Conservation (phyloP, 805 yeast genomes). For the Starmerella sp. region DNA sequence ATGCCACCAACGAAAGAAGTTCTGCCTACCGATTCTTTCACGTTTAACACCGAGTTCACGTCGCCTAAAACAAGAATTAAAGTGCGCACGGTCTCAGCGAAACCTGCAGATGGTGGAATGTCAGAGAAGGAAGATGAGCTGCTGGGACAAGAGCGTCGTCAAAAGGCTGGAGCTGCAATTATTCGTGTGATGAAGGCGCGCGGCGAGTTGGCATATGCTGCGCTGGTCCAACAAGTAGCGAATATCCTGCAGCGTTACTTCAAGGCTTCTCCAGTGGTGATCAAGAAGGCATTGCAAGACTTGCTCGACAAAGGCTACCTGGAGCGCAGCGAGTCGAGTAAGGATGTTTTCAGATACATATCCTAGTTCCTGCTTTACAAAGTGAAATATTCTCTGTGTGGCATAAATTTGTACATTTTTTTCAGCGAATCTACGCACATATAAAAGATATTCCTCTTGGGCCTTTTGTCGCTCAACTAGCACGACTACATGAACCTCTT, state of each 20-base stretch:
- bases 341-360: conserved; percentile 13
- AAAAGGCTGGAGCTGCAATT: conserved; percentile 74
- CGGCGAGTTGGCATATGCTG: conserved; percentile 62
- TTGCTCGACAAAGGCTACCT: conserved; percentile 78
- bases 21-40: conserved; percentile 44
- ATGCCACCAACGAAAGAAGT: conserved; percentile 35
- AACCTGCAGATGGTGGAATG: conserved; percentile 46
- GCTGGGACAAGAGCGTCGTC: conserved; percentile 67
- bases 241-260: conserved; percentile 72
- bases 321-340: conserved; percentile 48
- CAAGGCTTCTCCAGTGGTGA: conserved; percentile 69
- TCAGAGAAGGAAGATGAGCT: conserved; percentile 7
- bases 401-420: not conserved
- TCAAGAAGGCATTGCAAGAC: conserved; percentile 75
- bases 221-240: conserved; percentile 72
- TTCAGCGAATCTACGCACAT: too few species aligned
- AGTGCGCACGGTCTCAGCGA: conserved; percentile 11
- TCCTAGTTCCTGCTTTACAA: conserved; percentile 6
- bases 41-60: conserved; percentile 40
- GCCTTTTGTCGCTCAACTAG: too few species aligned
- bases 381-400: too few species aligned
- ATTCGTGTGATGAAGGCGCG: conserved; percentile 94
- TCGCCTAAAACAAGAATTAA: conserved; percentile 48
- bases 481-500: too few species aligned
- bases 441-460: too few species aligned